Evolutionary conservation across 352 stramenopile species (phyloP).

Genomic region (Achlya hypogyna): DNA sequence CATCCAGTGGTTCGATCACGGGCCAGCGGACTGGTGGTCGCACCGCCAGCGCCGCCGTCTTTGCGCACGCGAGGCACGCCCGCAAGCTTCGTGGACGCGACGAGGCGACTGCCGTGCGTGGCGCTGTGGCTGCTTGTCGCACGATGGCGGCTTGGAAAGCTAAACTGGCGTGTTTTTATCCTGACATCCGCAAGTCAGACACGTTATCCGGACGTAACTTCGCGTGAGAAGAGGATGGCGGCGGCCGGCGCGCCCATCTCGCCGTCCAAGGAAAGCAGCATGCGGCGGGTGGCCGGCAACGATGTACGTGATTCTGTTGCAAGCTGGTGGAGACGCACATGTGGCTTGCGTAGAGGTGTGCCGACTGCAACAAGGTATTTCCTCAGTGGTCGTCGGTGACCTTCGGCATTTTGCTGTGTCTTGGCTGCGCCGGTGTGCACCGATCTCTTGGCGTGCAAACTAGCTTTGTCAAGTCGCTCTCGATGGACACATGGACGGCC

Average conservation of each 20-base stretch:
- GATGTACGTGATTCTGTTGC: slow-evolving; percentile 11
- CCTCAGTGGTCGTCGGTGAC: slow-evolving; percentile 78
- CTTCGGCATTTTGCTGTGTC: slow-evolving; percentile 72
- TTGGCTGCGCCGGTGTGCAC: slow-evolving; percentile 66
- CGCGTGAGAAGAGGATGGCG: neutral
- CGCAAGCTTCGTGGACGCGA: too few relatives aligned
- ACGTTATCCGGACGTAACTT: neutral
- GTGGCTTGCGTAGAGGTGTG: slow-evolving; percentile 41
- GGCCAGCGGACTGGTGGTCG: too few relatives aligned
- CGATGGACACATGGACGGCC: slow-evolving; percentile 63
- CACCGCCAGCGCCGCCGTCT: too few relatives aligned
- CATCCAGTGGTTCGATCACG: too few relatives aligned
- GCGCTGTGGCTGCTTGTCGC: too few relatives aligned
- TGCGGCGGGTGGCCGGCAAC: slow-evolving; percentile 14
- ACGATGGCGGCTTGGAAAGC: too few relatives aligned
- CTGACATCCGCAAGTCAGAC: too few relatives aligned
- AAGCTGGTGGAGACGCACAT: neutral
- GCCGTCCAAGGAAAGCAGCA: slow-evolving; percentile 16
- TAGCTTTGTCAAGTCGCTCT: slow-evolving; percentile 79
- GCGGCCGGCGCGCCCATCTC: slow-evolving; percentile 7
- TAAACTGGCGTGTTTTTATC: too few relatives aligned
- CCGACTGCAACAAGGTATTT: slow-evolving; percentile 69
- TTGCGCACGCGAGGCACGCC: too few relatives aligned
- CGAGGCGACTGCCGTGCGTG: too few relatives aligned
- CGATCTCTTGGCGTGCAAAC: slow-evolving; percentile 66